Conservation (phyloP, 106 monocot species). For the Dendrobium chrysotoxum region DNA sequence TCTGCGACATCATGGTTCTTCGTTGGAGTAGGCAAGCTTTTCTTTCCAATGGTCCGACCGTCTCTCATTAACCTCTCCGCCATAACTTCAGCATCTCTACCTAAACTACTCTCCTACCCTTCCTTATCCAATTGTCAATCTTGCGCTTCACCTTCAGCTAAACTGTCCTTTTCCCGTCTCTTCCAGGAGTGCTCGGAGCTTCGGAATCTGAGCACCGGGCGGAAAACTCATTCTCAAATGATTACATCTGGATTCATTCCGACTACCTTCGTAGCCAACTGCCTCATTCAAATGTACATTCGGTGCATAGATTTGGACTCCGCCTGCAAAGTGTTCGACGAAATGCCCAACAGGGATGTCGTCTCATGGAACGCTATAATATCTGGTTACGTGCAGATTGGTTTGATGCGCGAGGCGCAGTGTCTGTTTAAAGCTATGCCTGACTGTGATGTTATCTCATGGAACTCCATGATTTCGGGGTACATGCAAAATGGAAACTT, state of each 20-base stretch:
- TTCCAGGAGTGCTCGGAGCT: slow-evolving; percentile 42
- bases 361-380: slow-evolving; percentile 62
- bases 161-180: slow-evolving; percentile 37
- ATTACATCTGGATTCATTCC: slow-evolving; percentile 56
- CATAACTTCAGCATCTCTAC: not conserved
- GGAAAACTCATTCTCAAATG: slow-evolving; percentile 48
- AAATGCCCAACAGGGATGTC: slow-evolving; percentile 31
- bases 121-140: not conserved
- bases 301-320: slow-evolving; percentile 24
- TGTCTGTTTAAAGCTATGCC: slow-evolving; percentile 39
- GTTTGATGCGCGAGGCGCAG: slow-evolving; percentile 18
- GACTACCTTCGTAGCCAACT: slow-evolving; percentile 68
- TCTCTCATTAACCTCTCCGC: not conserved
- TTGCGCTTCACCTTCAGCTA: not conserved
- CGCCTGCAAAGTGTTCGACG: slow-evolving; percentile 42
- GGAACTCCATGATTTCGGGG: slow-evolving; percentile 53
- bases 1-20: too few relatives aligned
- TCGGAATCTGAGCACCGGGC: slow-evolving; percentile 13
- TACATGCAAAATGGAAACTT: slow-evolving; percentile 23
- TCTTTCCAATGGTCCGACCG: too few relatives aligned
- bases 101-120: not conserved
- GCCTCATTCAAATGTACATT: slow-evolving; percentile 64
- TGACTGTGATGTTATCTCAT: slow-evolving; percentile 43
- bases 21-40: too few relatives aligned
- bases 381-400: slow-evolving; percentile 21